Base-by-base conservation (phyloP, 192 early-diverging fungal species). In the Coemansia sp. region DNA sequence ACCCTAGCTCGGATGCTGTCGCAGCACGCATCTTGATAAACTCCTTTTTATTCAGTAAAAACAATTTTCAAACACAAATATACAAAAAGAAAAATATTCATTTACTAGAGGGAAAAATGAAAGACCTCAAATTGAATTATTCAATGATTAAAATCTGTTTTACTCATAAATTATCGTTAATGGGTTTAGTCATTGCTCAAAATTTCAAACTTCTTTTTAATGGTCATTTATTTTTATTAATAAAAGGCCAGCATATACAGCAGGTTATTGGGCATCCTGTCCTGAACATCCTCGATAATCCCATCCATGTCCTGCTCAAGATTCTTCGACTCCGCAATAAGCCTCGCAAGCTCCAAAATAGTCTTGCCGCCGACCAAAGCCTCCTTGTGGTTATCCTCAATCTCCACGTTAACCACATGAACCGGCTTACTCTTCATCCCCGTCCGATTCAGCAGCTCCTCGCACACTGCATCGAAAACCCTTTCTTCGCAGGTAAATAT, bases 401-500 rank as follows among this genome's bases (percentile, higher is more conserved):
- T 98, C 30, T 97, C 95, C 4, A 98, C 85, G 61, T 98, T 98
- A 58, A 98, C 88, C 2, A 98, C 86, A 83, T 98, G 95, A 0
- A 93, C 88, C 1, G 89, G 88, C 48, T 73, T 69, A 58, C 85
- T 93, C 29, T 84, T 72, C 3, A 82, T 55, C 22, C 89, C 86
- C 2, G 87, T 86, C 20, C 92, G 85, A 32, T 83, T 84, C 19
- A 86, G 61, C 48, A 97, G 74, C 68, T 98, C 94, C 81, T 98
- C 95, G 42, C 89, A 88, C 0, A 95, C 95, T 1, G 92, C 85
- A 71, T 97, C 95, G 72, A 90, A 98, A 52, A 92, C 93, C 16
- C 93, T 75, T 68, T 97, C 96, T 74, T 98, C 96, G 60, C 96
- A 98, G 11, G 94, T 96, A 47, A 98, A 90, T 30, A 98, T 90